Base-by-base conservation (phyloP, 495 filamentous ascomycete species). In the Collariella sp. region DNA sequence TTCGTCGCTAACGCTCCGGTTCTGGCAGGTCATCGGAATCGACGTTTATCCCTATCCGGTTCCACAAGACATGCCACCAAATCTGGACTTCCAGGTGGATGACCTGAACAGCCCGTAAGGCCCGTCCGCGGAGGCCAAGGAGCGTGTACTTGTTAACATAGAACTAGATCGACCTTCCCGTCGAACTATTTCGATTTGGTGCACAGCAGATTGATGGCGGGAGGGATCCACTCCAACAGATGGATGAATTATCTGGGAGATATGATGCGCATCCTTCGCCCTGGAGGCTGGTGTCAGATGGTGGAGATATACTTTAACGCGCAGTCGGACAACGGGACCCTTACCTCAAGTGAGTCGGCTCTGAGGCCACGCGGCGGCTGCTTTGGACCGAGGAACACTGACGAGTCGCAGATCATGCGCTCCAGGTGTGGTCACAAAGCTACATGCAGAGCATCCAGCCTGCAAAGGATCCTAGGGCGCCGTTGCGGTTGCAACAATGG, bases 221-320 rank as follows among this genome's bases (percentile, higher is more conserved):
- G 82, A 46, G 93, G 90, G 9, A 88, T 98, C 57, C 79, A 94
- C 56, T 71, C 74, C 54, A 70, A 75, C 56, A 75, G 88, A 69
- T 98, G 93, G 93, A 67, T 72, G 53, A 76, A 79, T 16, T 96
- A 96, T 72, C 67, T 95, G 54, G 72, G 73, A 55, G 93, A 96
- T 60, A 86, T 96, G 15, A 62, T 75, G 34, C 72, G 78, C 41
- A 70, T 76, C 13, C 73, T 77, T 51, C 71, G 74, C 15, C 71
- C 70, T 6, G 76, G 85, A 22, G 89, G 93, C 16, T 96, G 91
- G 91, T 78, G 89, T 46, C 93, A 98, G 65, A 84, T 96, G 79
- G 79, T 87, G 23, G 93, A 98, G 65, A 79, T 89, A 55, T 90
- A 95, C 61, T 85, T 83, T 68, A 90, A 87, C 57, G 82, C 88